phyloP scores from a whole-genome alignment of 768 basidiomycete species.

The Pleurotus sapidus region DNA sequence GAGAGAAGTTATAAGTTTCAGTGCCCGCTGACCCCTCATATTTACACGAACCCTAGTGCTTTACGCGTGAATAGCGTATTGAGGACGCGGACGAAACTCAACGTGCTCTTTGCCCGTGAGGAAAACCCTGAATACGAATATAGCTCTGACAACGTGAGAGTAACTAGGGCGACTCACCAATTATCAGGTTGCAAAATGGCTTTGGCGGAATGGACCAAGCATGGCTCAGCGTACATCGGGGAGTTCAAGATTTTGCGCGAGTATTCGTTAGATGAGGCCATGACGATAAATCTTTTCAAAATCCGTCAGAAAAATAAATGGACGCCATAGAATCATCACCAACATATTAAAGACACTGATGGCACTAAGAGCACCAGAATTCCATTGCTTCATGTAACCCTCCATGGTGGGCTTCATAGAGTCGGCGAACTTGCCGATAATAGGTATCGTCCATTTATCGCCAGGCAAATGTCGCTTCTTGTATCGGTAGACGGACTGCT shows the following conservation, averaged over 20 bases:
- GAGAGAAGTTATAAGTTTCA: constrained; percentile 5
- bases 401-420: constrained; percentile 91
- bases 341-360: constrained; percentile 98
- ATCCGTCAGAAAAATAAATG: constrained; percentile 2
- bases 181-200: constrained; percentile 86
- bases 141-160: constrained; percentile 68
- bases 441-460: constrained; percentile 88
- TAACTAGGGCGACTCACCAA: constrained; percentile 50
- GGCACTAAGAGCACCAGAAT: constrained; percentile 82
- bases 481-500: constrained; percentile 84
- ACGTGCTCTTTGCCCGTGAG: constrained; percentile 85
- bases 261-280: constrained; percentile 92
- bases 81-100: constrained; percentile 86
- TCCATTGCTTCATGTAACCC: constrained; percentile 90
- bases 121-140: constrained; percentile 97
- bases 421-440: constrained; percentile 96
- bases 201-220: constrained; percentile 91
- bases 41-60: constrained; percentile 72
- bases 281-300: constrained; percentile 88
- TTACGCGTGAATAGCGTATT: constrained; percentile 93
- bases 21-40: constrained; percentile 7
- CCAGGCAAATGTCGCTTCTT: constrained; percentile 92
- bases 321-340: constrained; percentile 21
- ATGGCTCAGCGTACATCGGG: constrained; percentile 89
- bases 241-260: constrained; percentile 96